phyloP scores from a whole-genome alignment of 2,329 filamentous ascomycete species.

The Aspergillus costaricaensis region DNA sequence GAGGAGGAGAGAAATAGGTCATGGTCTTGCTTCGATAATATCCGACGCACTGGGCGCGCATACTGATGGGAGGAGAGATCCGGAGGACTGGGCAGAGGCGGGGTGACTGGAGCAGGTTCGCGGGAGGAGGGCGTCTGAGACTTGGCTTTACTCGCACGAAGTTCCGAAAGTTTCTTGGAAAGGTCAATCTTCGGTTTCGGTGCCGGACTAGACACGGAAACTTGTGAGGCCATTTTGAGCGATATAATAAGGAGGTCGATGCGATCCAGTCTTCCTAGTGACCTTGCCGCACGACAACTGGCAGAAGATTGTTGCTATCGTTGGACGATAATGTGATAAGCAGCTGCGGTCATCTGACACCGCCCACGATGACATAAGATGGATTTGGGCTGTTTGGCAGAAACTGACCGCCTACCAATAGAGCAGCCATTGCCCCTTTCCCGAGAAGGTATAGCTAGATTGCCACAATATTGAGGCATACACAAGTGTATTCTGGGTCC shows the following conservation, averaged over 20 bases:
- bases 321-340: background rate
- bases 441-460: slow-evolving; percentile 10
- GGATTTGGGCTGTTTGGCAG: background rate
- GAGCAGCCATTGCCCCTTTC: background rate
- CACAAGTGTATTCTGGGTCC: too few species aligned
- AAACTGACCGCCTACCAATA: slow-evolving; percentile 15
- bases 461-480: background rate
- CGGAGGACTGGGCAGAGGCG: slow-evolving; percentile 68
- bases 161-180: slow-evolving; percentile 43
- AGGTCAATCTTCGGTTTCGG: slow-evolving; percentile 36
- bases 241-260: background rate
- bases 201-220: slow-evolving; percentile 15
- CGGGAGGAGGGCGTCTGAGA: slow-evolving; percentile 29
- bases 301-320: background rate
- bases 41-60: slow-evolving; percentile 70
- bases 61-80: slow-evolving; percentile 63
- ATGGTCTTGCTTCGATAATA: slow-evolving; percentile 79
- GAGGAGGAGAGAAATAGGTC: slow-evolving; percentile 76
- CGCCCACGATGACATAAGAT: slow-evolving; percentile 6
- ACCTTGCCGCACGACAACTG: slow-evolving; percentile 2
- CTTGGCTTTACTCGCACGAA: slow-evolving; percentile 39
- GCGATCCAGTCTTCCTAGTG: background rate
- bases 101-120: slow-evolving; percentile 72
- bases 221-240: slow-evolving; percentile 28
- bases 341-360: slow-evolving; percentile 1